Base-by-base conservation (phyloP, 1,284 basidiomycete genomes). In the Exsudoporus floridanus region DNA sequence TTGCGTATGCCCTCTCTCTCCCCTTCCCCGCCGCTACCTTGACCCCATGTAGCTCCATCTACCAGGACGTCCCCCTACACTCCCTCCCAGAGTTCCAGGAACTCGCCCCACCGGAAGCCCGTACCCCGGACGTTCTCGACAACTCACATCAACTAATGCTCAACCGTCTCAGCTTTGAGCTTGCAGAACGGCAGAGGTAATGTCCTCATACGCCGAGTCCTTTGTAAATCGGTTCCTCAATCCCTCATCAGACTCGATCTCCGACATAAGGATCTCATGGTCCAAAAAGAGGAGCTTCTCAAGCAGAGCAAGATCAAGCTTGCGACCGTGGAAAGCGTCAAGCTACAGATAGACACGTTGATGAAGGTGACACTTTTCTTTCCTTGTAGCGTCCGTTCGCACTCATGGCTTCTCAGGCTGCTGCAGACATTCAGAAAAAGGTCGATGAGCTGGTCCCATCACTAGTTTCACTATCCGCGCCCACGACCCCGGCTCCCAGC, bases 71-170 rank as follows among this genome's bases (percentile, higher is more conserved):
- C 13, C 81, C 88, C 9, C 71, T 91, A 35, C 83, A 91, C 67
- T 67, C 75, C 6, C 60, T 88, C 10, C 79, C 86, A 23, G 82
- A 89, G 53, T 91, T 90, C 60, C 66, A 77, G 59, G 65, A 70
- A 42, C 75, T 84, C 38, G 87, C 90, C 0, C 86, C 88, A 2
- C 78, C 79, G 60, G 87, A 83, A 65, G 82, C 80, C 38, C 81
- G 79, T 23, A 77, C 80, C 30, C 74, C 78, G 18, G 80, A 81
- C 5, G 80, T 84, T 25, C 69, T 88, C 39, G 72, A 76, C 12
- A 80, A 88, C 62, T 78, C 86, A 38, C 90, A 91, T 66, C 84
- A 90, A 60, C 75, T 92, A 34, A 89, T 91, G 85, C 78, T 91
- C 57, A 90, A 85, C 63, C 83, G 88, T 39, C 77, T 92, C 46